A percentile compares a stretch with the other conserved stretches of the same genome.
Evolutionary conservation across 331 rosid genomes (phyloP).

Genomic region (Erythrophleum ivorense): DNA sequence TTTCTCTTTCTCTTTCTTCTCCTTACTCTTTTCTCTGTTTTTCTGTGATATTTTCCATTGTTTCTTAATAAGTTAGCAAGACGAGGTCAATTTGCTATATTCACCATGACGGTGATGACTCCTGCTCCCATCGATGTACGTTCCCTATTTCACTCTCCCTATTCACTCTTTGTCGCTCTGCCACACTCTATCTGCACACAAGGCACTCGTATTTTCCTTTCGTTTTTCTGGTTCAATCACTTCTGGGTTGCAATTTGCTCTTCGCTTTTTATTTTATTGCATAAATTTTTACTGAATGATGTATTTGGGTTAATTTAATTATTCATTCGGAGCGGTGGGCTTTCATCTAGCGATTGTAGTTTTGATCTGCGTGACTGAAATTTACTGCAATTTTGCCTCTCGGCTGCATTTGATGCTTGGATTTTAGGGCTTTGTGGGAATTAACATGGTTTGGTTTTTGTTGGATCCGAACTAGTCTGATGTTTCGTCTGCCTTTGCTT

Average conservation of each 20-base stretch:
- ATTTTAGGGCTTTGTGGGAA: slow-evolving; percentile 42
- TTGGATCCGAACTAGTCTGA: slow-evolving; percentile 38
- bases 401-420: slow-evolving; percentile 23
- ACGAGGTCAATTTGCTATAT: slow-evolving; percentile 6
- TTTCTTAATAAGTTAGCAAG: not conserved
- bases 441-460: slow-evolving; percentile 27
- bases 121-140: slow-evolving; percentile 55
- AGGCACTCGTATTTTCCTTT: not conserved
- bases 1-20: not conserved
- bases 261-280: not conserved
- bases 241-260: slow-evolving; percentile 6
- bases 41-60: slow-evolving; percentile 1
- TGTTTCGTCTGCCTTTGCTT: not conserved
- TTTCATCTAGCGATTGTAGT: slow-evolving; percentile 40
- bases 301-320: slow-evolving; percentile 2
- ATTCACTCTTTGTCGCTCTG: slow-evolving; percentile 8
- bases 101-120: slow-evolving; percentile 50
- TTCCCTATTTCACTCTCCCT: not conserved
- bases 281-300: slow-evolving; percentile 3
- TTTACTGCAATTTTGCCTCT: slow-evolving; percentile 20
- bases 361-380: slow-evolving; percentile 20
- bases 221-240: not conserved
- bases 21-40: not conserved
- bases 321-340: not conserved
- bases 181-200: slow-evolving; percentile 18